Percentiles rank a stretch among this genome's conserved stretches.
Evolutionary conservation across 176 grass and related monocot species (phyloP).

Genomic region (maize (Zea mays)): Zm-B73-REFERENCE-NAM-5.0 NC_050102.1:169078001-169078500

Average conservation of each 20-base stretch:
- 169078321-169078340: constrained; percentile 99
- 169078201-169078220: constrained; percentile 95
- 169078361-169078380: constrained; percentile 80
- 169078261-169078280: background rate
- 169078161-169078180: constrained; percentile 98
- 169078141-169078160: constrained; percentile 35
- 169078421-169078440: constrained; percentile 85
- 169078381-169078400: constrained; percentile 93
- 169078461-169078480: constrained; percentile 85
- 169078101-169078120: constrained; percentile 19
- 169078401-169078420: constrained; percentile 82
- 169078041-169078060: too few relatives aligned
- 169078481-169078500: constrained; percentile 89
- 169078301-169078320: constrained; percentile 49
- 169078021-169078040: too few relatives aligned
- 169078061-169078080: constrained; percentile 56
- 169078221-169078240: constrained; percentile 47
- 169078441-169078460: constrained; percentile 83
- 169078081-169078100: constrained; percentile 51
- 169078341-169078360: constrained; percentile 76
- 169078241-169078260: constrained; percentile 12
- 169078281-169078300: constrained; percentile 34
- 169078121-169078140: constrained; percentile 18
- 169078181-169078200: constrained; percentile 98
- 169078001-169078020: too few relatives aligned